Evolutionary conservation across 768 basidiomycete species (phyloP).

Genomic region (Paxillus ammoniavirescens): DNA sequence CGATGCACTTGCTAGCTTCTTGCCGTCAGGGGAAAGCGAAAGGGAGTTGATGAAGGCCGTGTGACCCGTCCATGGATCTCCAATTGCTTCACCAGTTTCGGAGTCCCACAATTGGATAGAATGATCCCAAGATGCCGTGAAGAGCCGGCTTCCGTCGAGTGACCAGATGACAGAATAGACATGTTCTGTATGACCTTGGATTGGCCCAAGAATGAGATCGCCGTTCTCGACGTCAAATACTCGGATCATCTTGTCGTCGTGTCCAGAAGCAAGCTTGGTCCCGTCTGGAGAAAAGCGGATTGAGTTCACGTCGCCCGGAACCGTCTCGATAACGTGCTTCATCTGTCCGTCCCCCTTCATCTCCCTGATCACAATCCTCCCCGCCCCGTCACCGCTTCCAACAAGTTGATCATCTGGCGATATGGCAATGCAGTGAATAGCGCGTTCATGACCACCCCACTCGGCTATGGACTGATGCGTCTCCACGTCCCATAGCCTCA

Average conservation of each 20-base stretch:
- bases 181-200: not conserved
- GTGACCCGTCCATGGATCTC: conserved; percentile 14
- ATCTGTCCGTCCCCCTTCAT: not conserved
- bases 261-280: no score
- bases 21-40: conserved; percentile 1
- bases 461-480: no score
- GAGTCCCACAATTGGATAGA: conserved; percentile 9
- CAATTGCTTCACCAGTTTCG: not conserved
- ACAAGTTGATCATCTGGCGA: no score
- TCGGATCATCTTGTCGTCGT: not conserved
- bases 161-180: conserved; percentile 11
- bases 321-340: no score
- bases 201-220: not conserved
- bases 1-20: conserved; percentile 2
- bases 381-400: no score
- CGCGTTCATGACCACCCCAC: no score
- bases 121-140: not conserved
- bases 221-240: not conserved
- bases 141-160: conserved; percentile 8
- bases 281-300: no score
- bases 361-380: no score
- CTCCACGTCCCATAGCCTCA: no score
- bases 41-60: not conserved
- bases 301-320: no score
- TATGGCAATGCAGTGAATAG: no score